Conservation (phyloP, 192 early-diverging fungal genomes). For the Phycomyces blakesleeanus region DNA sequence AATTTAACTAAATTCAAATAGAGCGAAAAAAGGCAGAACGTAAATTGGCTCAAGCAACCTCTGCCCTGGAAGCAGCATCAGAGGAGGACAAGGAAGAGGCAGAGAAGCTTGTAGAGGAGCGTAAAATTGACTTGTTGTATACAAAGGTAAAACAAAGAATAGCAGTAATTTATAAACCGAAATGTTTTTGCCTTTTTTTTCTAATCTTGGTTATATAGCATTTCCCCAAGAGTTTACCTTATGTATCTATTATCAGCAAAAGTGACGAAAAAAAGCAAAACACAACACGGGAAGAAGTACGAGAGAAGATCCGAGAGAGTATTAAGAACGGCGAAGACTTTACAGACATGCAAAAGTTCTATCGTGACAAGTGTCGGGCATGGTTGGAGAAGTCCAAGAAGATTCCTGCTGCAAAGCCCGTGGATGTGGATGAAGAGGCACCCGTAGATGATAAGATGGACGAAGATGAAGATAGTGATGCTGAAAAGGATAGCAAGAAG, state of each 20-base stretch:
- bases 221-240: slow-evolving; percentile 5
- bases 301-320: neutral
- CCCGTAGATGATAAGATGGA: neutral
- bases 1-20: neutral
- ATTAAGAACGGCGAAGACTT: slow-evolving; percentile 4
- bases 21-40: slow-evolving; percentile 16
- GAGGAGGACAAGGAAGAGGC: slow-evolving; percentile 1
- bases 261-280: neutral
- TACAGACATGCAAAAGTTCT: slow-evolving; percentile 3
- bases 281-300: neutral
- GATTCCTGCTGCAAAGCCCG: neutral
- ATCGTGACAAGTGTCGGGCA: slow-evolving; percentile 10
- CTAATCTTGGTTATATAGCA: neutral
- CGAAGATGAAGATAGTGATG: neutral
- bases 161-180: no score
- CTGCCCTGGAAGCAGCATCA: neutral
- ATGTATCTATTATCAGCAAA: slow-evolving; percentile 5
- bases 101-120: neutral
- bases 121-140: neutral
- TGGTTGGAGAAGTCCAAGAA: neutral
- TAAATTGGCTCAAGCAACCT: neutral
- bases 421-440: neutral
- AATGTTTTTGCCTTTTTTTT: neutral
- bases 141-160: neutral
- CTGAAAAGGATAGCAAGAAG: neutral